Evolutionary conservation across 2,329 filamentous ascomycete genomes (phyloP), one percentile per base, ranked within the genome.

Genomic region (Curvularia spicifera): DNA sequence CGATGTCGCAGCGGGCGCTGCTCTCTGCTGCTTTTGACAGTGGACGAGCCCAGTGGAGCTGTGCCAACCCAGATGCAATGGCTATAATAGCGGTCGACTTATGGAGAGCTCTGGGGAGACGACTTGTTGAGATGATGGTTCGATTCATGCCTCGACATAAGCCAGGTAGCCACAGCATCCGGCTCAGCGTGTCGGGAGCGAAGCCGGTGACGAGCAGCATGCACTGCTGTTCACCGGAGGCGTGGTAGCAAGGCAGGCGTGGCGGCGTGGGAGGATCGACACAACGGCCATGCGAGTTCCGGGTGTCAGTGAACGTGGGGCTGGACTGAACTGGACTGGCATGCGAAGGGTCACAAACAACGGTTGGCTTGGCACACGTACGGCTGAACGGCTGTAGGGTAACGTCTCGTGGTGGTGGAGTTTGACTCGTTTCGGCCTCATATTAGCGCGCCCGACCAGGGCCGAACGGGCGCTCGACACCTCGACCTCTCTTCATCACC

Each of bases 321-420:
- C 31, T 37, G 31, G 22, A 8, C 18, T 18, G 18, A 18, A 37
- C 29, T 35, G 22, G 43, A 31, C 15, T 31, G 22, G 18, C 28
- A 31, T 24, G 40, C 22, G 37, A 49, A 15, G 33, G 29, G 47
- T 49, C 33, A 5, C 47, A 40, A 39, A 49, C 47, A 49, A 49
- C 33, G 20, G 31, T n/a, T 40, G 35, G 35, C 35, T 50, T 50
- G 47, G 47, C 47, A 31, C n/a, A 50, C 47, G 35, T 31, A 39
- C 42, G 13, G 42, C 22, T 28, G 42, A 28, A 28, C 42, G 13
- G 24, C 24, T 24, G 22, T 13, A 44, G 42, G 42, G 22, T 10
- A 31, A 31, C 29, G 29, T 31, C 29, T 31, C 29, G 29, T 31
- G 10, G 29, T 12, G 22, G 22, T 24, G 28, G 28, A 8, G 28